A percentile compares a stretch with the other conserved stretches of the same genome.
These are phyloP conservation scores for Fagus crenata DNA, from an alignment of 306 rosid species.

Conservation along the genomic window DNA sequence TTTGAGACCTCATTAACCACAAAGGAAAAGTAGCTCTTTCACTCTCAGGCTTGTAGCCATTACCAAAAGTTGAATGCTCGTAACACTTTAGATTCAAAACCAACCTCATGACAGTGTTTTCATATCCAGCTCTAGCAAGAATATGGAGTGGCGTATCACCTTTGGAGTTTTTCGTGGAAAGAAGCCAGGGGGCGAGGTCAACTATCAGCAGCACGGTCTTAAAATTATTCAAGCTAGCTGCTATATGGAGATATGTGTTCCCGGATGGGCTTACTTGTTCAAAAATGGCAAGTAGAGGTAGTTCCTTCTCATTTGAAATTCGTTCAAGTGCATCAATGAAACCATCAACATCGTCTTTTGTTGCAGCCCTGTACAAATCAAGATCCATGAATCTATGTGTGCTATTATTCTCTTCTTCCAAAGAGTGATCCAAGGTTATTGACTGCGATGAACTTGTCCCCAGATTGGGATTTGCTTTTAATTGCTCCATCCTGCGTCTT, in stretches of 20 bases:
- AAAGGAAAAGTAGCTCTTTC: neutral
- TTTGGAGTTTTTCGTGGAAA: neutral
- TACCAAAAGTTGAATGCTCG: neutral
- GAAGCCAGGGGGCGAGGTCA: neutral
- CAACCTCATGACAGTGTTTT: neutral
- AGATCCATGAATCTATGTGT: neutral
- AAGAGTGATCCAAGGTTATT: too few relatives aligned
- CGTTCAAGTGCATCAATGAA: neutral
- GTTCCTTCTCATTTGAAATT: neutral
- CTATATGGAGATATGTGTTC: slow-evolving; percentile 33
- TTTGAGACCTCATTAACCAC: neutral
- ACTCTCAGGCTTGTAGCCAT: too few relatives aligned
- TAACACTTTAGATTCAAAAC: neutral
- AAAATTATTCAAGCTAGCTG: neutral
- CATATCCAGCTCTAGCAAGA: slow-evolving; percentile 8
- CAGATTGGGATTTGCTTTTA: neutral
- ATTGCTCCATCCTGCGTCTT: too few relatives aligned
- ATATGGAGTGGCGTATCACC: slow-evolving; percentile 35
- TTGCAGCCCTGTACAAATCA: slow-evolving; percentile 6
- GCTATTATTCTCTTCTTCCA: too few relatives aligned
- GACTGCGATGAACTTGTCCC: neutral
- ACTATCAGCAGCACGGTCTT: neutral
- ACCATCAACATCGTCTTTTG: neutral
- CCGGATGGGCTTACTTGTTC: slow-evolving; percentile 10
- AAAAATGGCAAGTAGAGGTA: neutral